Conservation (phyloP, 2,329 filamentous ascomycete genomes). For the Geosmithia morbida region DNA sequence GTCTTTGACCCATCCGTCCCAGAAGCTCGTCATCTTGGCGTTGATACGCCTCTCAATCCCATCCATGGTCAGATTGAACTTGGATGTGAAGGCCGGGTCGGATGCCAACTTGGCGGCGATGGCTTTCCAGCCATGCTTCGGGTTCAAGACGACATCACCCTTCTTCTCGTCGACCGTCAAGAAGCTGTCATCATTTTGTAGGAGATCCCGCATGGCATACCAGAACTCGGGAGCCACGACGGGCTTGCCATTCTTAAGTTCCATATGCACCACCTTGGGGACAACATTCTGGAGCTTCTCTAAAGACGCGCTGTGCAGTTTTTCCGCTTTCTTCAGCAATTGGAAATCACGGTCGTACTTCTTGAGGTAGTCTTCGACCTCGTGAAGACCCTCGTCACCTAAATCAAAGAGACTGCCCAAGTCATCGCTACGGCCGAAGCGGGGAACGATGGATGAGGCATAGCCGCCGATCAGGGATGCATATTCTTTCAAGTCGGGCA, state of each 20-base stretch:
- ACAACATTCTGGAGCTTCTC: slow-evolving; percentile 32
- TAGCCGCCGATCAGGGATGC: background rate
- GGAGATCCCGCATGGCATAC: slow-evolving; percentile 43
- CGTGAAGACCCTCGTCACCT: slow-evolving; percentile 5
- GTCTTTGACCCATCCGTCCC: slow-evolving; percentile 35
- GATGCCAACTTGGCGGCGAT: slow-evolving; percentile 17
- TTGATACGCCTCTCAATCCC: slow-evolving; percentile 13
- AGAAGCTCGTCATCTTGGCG: slow-evolving; percentile 21
- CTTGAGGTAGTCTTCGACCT: slow-evolving; percentile 9
- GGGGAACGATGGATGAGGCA: background rate
- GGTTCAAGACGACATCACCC: slow-evolving; percentile 22
- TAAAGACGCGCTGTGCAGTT: slow-evolving; percentile 21
- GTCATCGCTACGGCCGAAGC: slow-evolving; percentile 4
- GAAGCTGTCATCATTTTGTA: slow-evolving; percentile 32
- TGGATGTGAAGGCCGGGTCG: slow-evolving; percentile 13
- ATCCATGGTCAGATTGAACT: slow-evolving; percentile 12
- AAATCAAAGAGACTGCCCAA: background rate
- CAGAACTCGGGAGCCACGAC: slow-evolving; percentile 49
- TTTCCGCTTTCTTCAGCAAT: slow-evolving; percentile 3
- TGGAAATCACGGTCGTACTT: slow-evolving; percentile 11
- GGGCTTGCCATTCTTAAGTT: slow-evolving; percentile 32
- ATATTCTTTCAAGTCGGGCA: background rate
- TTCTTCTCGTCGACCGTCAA: slow-evolving; percentile 25
- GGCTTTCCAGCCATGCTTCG: slow-evolving; percentile 31
- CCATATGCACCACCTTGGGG: slow-evolving; percentile 42